Evolutionary conservation across 2,329 filamentous ascomycete species (phyloP).

Genomic region (Rachicladosporium sp.): DNA sequence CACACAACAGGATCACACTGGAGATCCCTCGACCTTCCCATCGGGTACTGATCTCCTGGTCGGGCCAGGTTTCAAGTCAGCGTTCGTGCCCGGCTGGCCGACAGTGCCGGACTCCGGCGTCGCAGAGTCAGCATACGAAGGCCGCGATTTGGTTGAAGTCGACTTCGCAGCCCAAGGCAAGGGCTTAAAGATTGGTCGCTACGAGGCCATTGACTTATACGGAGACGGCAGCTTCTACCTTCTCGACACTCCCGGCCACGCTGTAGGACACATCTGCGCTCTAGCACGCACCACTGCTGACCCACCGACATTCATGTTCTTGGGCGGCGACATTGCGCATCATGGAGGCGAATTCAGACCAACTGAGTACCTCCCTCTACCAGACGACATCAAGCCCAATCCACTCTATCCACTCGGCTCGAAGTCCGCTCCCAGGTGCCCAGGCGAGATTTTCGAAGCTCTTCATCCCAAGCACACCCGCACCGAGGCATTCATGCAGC

Average conservation of each 20-base stretch:
- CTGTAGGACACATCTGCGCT: conserved; percentile 37
- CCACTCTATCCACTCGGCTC: conserved; percentile 22
- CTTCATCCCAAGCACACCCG: conserved; percentile 22
- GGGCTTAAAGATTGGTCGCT: conserved; percentile 29
- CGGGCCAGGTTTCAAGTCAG: conserved; percentile 32
- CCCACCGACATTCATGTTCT: conserved; percentile 32
- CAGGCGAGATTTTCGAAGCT: conserved; percentile 27
- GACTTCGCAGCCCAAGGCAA: conserved; percentile 14
- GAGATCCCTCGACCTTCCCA: conserved; percentile 31
- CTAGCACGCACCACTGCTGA: conserved; percentile 31
- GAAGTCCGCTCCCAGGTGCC: conserved; percentile 23
- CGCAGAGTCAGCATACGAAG: conserved; percentile 25
- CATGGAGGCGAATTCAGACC: conserved; percentile 36
- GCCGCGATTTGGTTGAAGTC: conserved; percentile 25
- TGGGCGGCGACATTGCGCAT: conserved; percentile 37
- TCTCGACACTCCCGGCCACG: conserved; percentile 40
- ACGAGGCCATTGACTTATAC: conserved; percentile 40
- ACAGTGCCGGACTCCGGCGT: conserved; percentile 23
- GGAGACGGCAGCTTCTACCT: conserved; percentile 45
- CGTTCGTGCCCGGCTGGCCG: conserved; percentile 31
- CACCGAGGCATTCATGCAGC: conserved; percentile 18
- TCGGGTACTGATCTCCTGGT: conserved; percentile 30
- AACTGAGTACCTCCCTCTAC: conserved; percentile 29
- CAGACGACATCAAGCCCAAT: conserved; percentile 25
- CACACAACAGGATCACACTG: conserved; percentile 14